These are phyloP conservation scores for Fagus crenata DNA, from an alignment of 306 rosid species.

Conservation along the genomic window DNA sequence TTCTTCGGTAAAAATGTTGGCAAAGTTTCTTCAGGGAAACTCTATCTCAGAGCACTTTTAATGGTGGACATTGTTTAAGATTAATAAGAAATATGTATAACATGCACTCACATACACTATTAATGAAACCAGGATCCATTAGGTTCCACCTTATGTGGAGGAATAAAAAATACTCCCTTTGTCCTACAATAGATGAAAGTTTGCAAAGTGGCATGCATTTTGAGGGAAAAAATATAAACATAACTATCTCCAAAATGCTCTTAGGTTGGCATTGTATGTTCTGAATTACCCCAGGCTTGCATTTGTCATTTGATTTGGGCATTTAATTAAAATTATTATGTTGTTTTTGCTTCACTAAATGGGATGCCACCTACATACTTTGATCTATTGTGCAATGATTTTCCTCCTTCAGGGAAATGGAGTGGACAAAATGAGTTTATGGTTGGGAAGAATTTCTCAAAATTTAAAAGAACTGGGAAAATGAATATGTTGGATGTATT, in stretches of 20 bases:
- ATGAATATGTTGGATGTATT: background rate
- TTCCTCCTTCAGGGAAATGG: background rate
- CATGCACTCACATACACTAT: background rate
- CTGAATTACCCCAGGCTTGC: too few species aligned
- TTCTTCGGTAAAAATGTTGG: background rate
- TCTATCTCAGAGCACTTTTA: background rate
- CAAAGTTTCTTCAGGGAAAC: background rate
- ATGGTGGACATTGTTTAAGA: background rate
- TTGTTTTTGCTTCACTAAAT: too few species aligned
- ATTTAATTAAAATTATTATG: too few species aligned
- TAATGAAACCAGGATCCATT: background rate
- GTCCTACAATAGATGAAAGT: too few species aligned
- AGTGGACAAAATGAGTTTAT: background rate
- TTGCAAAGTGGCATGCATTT: too few species aligned
- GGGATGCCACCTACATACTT: too few species aligned
- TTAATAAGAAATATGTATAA: background rate
- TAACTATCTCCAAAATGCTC: too few species aligned
- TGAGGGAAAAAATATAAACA: too few species aligned
- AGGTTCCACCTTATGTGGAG: background rate
- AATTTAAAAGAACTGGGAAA: background rate
- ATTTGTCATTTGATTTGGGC: too few species aligned
- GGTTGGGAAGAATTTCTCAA: background rate
- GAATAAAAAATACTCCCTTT: background rate
- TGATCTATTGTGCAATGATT: background rate
- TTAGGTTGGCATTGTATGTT: too few species aligned